phyloP scores from a whole-genome alignment of 768 basidiomycete species.

The Boletus subcaerulescens region DNA sequence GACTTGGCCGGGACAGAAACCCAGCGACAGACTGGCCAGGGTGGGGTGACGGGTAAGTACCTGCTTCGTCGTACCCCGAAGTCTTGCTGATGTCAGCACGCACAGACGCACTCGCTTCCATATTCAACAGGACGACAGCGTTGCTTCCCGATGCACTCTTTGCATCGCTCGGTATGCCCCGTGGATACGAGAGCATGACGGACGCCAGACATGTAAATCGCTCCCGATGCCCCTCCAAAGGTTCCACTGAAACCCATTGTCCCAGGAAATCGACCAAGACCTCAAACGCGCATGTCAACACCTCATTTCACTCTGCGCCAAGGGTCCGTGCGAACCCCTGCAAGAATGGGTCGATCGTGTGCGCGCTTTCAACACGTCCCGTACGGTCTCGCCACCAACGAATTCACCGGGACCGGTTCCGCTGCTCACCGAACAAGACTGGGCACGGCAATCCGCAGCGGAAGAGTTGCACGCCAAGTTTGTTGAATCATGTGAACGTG shows the following conservation, averaged over 20 bases:
- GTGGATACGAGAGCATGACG: constrained; percentile 56
- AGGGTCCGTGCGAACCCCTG: constrained; percentile 56
- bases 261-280: constrained; percentile 83
- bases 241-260: background rate
- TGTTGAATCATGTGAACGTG: constrained; percentile 49
- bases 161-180: constrained; percentile 64
- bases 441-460: constrained; percentile 51
- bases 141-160: constrained; percentile 68
- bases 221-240: background rate
- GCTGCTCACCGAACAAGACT: constrained; percentile 40
- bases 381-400: constrained; percentile 17
- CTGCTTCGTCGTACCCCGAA: background rate
- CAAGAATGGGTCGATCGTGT: constrained; percentile 61
- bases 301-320: constrained; percentile 64
- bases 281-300: constrained; percentile 84
- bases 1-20: constrained; percentile 55
- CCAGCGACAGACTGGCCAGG: constrained; percentile 41
- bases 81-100: constrained; percentile 1
- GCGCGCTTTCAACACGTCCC: constrained; percentile 31
- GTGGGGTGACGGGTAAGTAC: constrained; percentile 55
- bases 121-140: constrained; percentile 32
- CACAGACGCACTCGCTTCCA: constrained; percentile 31
- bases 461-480: constrained; percentile 54
- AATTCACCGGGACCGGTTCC: constrained; percentile 14
- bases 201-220: constrained; percentile 69